Base-by-base conservation (phyloP, 768 basidiomycete genomes). In the Piloderma croceum region DNA sequence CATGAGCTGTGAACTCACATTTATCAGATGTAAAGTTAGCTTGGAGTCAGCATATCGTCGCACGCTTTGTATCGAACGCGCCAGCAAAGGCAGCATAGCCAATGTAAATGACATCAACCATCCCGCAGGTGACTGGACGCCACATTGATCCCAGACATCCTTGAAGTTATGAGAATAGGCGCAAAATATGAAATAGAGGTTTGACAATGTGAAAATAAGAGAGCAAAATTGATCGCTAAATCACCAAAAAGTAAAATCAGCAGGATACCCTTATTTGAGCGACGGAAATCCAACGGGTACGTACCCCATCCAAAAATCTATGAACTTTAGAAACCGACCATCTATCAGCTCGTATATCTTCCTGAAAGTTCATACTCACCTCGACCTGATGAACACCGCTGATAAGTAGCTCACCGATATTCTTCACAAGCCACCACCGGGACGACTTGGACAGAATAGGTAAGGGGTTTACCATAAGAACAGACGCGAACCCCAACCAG, bases 301-400 rank as follows among this genome's bases (percentile, higher is more conserved):
- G 54, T 74, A 86, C 85, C 86, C 89, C 57, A 90, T 70, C 89
- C 89, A 91, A 77, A 90, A 88, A 68, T 90, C 89, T 12, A 81
- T 63, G 57, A 91, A 91, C 81, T 86, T 41, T 1, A 34, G 32
- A 36, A 29, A 20, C 24, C 13, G 22, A 37, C n/a, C n/a, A n/a
- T n/a, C 36, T 18, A 29, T 11, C 31, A 20, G 23, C 7, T 20
- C 13, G 35, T 34, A 31, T 37, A 22, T 45, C 32, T 24, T n/a
- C n/a, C n/a, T n/a, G n/a, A 27, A 12, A 22, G 36, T 21, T 21
- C 23, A 12, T 23, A 47, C 42, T 52, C 15, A 87, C 87, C 73
- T 91, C 90, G 43, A 93, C 90, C 10, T 67, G 70, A 37, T 73
- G 74, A 23, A 68, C 68, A 3, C 93, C 92, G 15, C 88, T 79